Conservation (phyloP, 2,329 filamentous ascomycete genomes). For the Aspergillus vadensis region DNA sequence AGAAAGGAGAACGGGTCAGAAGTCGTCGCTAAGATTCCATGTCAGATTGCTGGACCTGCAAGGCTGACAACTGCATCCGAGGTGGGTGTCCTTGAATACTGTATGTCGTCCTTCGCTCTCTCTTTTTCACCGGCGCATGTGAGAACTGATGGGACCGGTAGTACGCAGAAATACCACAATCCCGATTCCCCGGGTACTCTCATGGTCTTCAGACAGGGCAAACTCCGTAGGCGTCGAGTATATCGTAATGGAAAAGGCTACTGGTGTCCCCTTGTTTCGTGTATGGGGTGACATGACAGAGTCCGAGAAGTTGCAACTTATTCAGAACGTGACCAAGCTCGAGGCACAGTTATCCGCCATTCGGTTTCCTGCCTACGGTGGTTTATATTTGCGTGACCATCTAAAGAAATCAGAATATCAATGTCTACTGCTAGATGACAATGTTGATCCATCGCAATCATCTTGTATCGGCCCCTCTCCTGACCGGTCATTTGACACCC, state of each 20-base stretch:
- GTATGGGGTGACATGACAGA: slow-evolving; percentile 27
- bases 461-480: slow-evolving; percentile 26
- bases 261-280: slow-evolving; percentile 35
- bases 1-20: slow-evolving; percentile 30
- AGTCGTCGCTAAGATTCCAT: slow-evolving; percentile 37
- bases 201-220: slow-evolving; percentile 23
- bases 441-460: slow-evolving; percentile 16
- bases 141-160: background rate
- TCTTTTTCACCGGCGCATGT: background rate
- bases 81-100: slow-evolving; percentile 32
- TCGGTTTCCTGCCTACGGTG: slow-evolving; percentile 27
- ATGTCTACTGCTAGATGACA: slow-evolving; percentile 1
- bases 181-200: slow-evolving; percentile 28
- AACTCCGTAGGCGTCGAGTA: slow-evolving; percentile 43
- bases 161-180: slow-evolving; percentile 26
- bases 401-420: background rate
- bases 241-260: slow-evolving; percentile 44
- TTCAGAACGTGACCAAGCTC: slow-evolving; percentile 24
- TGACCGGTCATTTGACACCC: slow-evolving; percentile 18
- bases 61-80: slow-evolving; percentile 33
- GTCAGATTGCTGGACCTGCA: slow-evolving; percentile 31
- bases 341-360: slow-evolving; percentile 27
- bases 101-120: slow-evolving; percentile 17
- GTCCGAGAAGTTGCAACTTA: slow-evolving; percentile 24
- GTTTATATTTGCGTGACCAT: slow-evolving; percentile 25